Conservation (phyloP, 2,329 filamentous ascomycete genomes). For the Diaporthe citrichinensis region DNA sequence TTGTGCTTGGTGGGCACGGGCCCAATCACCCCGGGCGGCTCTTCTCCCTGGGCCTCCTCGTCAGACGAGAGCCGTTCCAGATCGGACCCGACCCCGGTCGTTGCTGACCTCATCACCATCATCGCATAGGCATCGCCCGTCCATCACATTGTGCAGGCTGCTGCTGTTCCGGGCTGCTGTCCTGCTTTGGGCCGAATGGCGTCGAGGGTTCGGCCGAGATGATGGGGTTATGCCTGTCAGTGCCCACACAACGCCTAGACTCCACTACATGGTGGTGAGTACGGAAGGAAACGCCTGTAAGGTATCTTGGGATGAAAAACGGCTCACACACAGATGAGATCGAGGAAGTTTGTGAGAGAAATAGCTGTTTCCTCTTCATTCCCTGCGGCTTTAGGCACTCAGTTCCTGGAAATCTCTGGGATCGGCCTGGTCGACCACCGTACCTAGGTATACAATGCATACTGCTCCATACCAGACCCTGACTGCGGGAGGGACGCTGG, state of each 20-base stretch:
- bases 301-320: conserved; percentile 5
- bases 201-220: conserved; percentile 14
- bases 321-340: background rate
- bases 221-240: conserved; percentile 9
- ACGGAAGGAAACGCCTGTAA: background rate
- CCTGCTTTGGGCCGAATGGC: background rate
- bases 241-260: conserved; percentile 1
- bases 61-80: conserved; percentile 28
- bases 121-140: background rate
- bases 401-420: background rate
- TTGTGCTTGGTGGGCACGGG: conserved; percentile 2
- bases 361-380: background rate
- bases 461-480: background rate
- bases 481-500: background rate
- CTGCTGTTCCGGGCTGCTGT: background rate
- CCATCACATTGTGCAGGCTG: background rate
- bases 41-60: background rate
- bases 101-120: conserved; percentile 15
- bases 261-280: background rate
- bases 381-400: background rate
- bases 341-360: background rate
- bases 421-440: background rate
- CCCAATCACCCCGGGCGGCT: conserved; percentile 7
- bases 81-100: conserved; percentile 4
- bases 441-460: background rate